phyloP scores from a whole-genome alignment of 2,329 filamentous ascomycete species.

The Pseudogymnoascus sp. region DNA sequence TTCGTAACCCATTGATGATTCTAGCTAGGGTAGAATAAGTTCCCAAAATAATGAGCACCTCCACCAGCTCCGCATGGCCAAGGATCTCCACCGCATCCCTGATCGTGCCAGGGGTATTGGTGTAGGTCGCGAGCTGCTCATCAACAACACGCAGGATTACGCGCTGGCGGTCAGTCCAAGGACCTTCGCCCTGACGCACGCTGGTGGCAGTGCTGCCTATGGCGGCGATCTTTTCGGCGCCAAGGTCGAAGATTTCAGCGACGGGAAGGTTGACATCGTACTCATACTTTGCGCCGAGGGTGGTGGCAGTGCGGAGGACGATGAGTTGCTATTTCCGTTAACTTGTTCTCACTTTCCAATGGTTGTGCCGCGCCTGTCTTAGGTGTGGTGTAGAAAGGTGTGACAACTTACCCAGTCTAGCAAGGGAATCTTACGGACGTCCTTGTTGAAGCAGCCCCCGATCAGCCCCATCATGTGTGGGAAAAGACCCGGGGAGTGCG shows the following conservation, averaged over 20 bases:
- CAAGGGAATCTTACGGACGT: not conserved
- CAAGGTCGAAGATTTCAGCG: slow-evolving; percentile 18
- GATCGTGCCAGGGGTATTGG: slow-evolving; percentile 14
- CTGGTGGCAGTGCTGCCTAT: slow-evolving; percentile 10
- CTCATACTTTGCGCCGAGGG: slow-evolving; percentile 21
- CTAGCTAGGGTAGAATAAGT: slow-evolving; percentile 19
- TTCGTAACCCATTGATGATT: slow-evolving; percentile 17
- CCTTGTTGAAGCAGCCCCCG: slow-evolving; percentile 5
- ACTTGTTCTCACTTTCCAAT: not conserved
- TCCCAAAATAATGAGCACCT: slow-evolving; percentile 19
- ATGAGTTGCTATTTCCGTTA: slow-evolving; percentile 19
- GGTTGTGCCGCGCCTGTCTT: not conserved
- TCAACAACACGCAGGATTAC: slow-evolving; percentile 15
- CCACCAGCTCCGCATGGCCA: slow-evolving; percentile 18
- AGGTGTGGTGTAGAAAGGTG: not conserved
- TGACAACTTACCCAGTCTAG: not conserved
- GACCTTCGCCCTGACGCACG: not conserved
- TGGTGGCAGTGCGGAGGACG: slow-evolving; percentile 22
- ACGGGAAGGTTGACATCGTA: slow-evolving; percentile 24
- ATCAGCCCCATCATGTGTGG: not conserved
- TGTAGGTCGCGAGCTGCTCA: slow-evolving; percentile 15
- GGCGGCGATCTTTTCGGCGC: slow-evolving; percentile 13
- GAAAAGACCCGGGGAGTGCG: not conserved
- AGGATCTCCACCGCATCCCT: slow-evolving; percentile 15
- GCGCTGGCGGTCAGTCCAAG: slow-evolving; percentile 16